These are phyloP conservation scores for Epichloe typhina DNA, from an alignment of 2,329 filamentous ascomycete genomes.

Conservation along the genomic window DNA sequence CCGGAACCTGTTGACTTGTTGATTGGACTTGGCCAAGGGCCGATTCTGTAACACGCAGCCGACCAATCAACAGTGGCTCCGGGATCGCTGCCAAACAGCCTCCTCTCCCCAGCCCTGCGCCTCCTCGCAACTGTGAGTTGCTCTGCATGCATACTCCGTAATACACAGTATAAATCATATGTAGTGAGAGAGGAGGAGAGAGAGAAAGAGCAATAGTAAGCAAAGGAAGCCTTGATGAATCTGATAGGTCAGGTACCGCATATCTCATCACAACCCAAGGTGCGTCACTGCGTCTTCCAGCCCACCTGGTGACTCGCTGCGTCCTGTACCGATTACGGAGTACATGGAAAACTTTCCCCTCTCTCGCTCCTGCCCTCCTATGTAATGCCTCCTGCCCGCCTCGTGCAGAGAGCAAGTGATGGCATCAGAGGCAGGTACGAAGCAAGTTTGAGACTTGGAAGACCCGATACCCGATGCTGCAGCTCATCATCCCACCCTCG, in stretches of 20 bases:
- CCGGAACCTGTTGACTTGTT: background rate
- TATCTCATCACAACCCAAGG: no score
- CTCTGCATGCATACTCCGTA: background rate
- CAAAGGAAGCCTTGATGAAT: background rate
- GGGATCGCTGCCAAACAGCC: background rate
- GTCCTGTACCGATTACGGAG: no score
- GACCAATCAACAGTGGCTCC: background rate
- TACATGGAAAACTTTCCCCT: no score
- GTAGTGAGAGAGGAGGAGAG: background rate
- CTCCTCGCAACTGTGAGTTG: background rate
- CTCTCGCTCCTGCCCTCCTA: no score
- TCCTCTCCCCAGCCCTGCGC: background rate
- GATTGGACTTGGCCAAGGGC: background rate
- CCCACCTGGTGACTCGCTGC: background rate
- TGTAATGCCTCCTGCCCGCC: background rate
- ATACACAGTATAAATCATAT: background rate
- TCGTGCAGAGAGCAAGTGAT: background rate
- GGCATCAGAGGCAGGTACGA: constrained; percentile 2
- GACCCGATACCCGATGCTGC: constrained; percentile 4
- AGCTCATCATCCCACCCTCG: constrained; percentile 1
- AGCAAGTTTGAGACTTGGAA: background rate
- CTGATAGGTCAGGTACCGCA: background rate
- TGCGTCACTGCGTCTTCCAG: background rate
- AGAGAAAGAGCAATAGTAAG: background rate
- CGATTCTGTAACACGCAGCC: constrained; percentile 1